Base-by-base conservation (phyloP, 2,329 filamentous ascomycete genomes). In the Fusarium secorum region DNA sequence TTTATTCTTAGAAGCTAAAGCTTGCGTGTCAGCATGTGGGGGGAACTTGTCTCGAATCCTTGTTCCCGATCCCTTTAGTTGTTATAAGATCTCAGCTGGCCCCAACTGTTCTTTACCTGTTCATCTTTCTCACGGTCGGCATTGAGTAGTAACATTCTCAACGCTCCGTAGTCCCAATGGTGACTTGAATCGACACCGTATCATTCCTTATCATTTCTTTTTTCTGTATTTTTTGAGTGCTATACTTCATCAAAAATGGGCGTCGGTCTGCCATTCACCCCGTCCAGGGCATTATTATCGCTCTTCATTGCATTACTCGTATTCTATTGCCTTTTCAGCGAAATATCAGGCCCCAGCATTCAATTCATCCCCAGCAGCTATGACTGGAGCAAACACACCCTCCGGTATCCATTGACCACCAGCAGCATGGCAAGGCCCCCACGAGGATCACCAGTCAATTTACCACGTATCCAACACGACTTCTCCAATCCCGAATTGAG, bases 401-500 rank as follows among this genome's bases (percentile, higher is more conserved):
- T 68, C 10, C 60, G 41, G 5, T 42, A 74, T 41, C 65, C 65
- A 11, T 56, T 74, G 33, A 41, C 61, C 30, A 38, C 48, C 4
- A 49, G 55, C 20, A 62, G 54, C 42, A 64, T 72, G 63, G 64
- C 44, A 20, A 56, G 46, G 13, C 70, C 67, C 0, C 74, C 74
- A 0, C 58, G 52, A 3, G 73, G 74, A 13, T 39, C 55, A 2
- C 63, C 72, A 5, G 36, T 9, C 48, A 41, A 62, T 11, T 24
- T 76, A 11, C 74, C 74, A 9, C 38, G 64, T 7, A 74, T 76
- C 14, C 74, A 76, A 20, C 57, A 71, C 44, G 65, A 74, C 24
- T 76, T 75, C 24, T 61, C 71, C 10, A 30, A 54, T 3, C 51
- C 57, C 11, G 70, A 70, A 39, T 64, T 52, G 28, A 68, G 30